A percentile compares a stretch with the other conserved stretches of the same genome.
Conservation (phyloP, 345 rosid genomes). For the Trapa incisa region DNA sequence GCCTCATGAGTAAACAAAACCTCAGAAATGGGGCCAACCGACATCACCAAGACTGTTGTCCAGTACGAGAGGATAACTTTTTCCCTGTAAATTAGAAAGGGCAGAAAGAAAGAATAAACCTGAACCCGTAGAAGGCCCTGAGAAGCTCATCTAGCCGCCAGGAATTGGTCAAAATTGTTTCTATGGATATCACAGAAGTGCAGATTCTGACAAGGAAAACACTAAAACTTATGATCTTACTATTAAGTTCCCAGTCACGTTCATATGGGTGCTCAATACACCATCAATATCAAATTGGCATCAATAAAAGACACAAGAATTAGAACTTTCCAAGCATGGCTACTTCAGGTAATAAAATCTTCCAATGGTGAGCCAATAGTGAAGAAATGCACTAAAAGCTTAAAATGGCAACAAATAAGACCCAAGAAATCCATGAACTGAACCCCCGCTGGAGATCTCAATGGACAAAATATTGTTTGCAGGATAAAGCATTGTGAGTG, state of each 20-base stretch:
- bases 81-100: not conserved
- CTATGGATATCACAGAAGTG: slow-evolving; percentile 1
- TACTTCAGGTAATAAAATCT: not conserved
- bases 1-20: not conserved
- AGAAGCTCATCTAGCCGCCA: slow-evolving; percentile 46
- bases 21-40: not conserved
- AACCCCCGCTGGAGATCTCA: not conserved
- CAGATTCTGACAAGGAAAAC: slow-evolving; percentile 16
- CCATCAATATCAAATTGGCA: not conserved
- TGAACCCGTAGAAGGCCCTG: slow-evolving; percentile 59
- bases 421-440: not conserved
- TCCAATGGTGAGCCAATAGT: not conserved
- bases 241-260: not conserved
- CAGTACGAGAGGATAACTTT: not conserved
- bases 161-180: slow-evolving; percentile 7
- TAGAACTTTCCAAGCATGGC: not conserved
- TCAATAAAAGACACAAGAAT: not conserved
- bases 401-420: not conserved
- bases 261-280: not conserved
- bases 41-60: not conserved
- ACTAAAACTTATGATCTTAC: not conserved
- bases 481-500: too few species aligned
- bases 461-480: too few species aligned
- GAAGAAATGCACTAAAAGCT: not conserved
- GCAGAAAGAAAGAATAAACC: slow-evolving; percentile 30